Evolutionary conservation across 75 land plant genomes (phyloP).

Genomic region (Selaginella moellendorffii): DNA sequence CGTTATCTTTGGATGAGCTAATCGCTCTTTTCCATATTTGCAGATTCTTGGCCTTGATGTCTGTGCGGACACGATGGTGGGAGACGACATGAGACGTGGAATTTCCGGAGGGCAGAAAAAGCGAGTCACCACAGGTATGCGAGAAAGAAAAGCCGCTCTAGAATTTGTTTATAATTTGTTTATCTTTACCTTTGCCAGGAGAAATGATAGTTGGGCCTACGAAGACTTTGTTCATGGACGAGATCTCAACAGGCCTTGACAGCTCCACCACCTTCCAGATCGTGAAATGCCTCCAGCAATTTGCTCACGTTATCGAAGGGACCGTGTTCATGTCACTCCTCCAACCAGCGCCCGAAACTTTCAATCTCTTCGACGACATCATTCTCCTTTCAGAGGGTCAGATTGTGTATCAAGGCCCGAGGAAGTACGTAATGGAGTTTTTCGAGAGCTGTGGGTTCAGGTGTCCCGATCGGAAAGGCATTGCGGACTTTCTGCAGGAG

Average conservation of each 20-base stretch:
- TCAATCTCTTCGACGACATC: conserved; percentile 62
- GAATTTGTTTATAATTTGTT: too few relatives aligned
- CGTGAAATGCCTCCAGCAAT: conserved; percentile 47
- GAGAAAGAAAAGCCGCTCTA: too few relatives aligned
- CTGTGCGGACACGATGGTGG: conserved; percentile 72
- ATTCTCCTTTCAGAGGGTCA: conserved; percentile 50
- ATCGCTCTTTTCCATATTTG: too few relatives aligned
- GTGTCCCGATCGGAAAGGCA: conserved; percentile 55
- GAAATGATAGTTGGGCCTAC: conserved; percentile 63
- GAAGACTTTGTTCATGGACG: conserved; percentile 49
- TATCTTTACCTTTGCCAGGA: conserved; percentile 20
- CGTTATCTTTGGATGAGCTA: not conserved
- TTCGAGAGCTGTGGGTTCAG: conserved; percentile 50
- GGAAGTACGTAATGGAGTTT: conserved; percentile 40
- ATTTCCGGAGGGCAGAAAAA: conserved; percentile 92
- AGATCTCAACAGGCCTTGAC: conserved; percentile 81
- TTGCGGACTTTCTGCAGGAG: conserved; percentile 56
- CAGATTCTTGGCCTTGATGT: conserved; percentile 76
- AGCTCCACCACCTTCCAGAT: conserved; percentile 91
- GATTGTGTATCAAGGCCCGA: conserved; percentile 52
- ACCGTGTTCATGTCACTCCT: conserved; percentile 65
- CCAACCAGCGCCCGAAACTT: conserved; percentile 93
- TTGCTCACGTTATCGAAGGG: conserved; percentile 49
- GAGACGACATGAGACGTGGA: conserved; percentile 78
- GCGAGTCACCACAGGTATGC: conserved; percentile 68